Evolutionary conservation across 176 grass and related monocot genomes (phyloP).

Genomic region (Musa itinerans): DNA sequence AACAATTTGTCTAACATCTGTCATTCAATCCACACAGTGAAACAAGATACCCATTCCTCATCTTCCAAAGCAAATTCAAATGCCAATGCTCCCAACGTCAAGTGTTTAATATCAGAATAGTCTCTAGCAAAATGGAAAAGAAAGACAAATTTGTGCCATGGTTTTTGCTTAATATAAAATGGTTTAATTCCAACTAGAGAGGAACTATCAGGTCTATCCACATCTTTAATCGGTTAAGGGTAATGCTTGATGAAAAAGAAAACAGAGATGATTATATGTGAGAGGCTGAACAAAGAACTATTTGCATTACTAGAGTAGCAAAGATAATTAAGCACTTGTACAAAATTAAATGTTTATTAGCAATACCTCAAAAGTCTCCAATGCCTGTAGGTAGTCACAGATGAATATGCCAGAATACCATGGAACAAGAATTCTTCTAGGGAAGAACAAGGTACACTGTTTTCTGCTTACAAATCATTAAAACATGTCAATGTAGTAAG

Average conservation of each 20-base stretch:
- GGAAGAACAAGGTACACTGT: constrained; percentile 52
- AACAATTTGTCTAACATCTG: too few species aligned
- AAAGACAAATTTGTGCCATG: too few species aligned
- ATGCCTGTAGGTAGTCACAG: constrained; percentile 77
- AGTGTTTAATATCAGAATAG: background rate
- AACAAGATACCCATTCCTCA: too few species aligned
- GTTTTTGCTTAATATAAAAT: too few species aligned
- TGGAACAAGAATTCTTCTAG: constrained; percentile 75
- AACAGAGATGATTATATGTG: background rate
- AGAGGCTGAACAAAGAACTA: background rate
- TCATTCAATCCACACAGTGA: too few species aligned
- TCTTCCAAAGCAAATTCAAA: too few species aligned
- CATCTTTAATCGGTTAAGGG: background rate
- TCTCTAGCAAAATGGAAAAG: background rate
- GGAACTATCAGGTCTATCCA: too few species aligned
- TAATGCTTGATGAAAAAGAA: background rate
- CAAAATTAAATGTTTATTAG: constrained; percentile 1
- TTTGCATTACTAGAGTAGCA: background rate
- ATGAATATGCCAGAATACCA: constrained; percentile 46
- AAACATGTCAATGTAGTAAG: background rate
- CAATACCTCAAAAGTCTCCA: constrained; percentile 60
- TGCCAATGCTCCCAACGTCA: too few species aligned
- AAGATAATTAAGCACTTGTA: constrained; percentile 1
- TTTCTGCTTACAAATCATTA: constrained; percentile 41
- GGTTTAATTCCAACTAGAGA: too few species aligned